Percentiles rank a stretch among this genome's conserved stretches.
These are phyloP conservation scores for Nannochloropsis salina DNA, from an alignment of 108 stramenopile genomes.

Conservation along the genomic window DNA sequence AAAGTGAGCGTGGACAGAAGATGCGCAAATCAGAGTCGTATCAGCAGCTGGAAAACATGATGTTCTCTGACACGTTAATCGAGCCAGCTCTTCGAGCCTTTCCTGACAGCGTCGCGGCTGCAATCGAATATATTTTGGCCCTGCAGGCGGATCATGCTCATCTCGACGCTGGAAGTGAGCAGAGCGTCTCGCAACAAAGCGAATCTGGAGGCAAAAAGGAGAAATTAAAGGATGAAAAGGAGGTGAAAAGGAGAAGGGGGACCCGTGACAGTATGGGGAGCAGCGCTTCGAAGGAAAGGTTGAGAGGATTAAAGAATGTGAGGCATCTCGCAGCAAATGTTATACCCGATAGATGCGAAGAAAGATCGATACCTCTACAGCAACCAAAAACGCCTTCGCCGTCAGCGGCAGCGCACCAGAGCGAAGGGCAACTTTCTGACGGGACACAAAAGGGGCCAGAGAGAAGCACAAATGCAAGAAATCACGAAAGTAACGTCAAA, in stretches of 20 bases:
- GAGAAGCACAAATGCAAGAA: no score
- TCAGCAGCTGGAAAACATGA: constrained; percentile 10
- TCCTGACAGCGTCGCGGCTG: not conserved
- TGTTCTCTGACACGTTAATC: not conserved
- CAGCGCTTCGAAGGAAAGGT: not conserved
- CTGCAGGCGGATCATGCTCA: not conserved
- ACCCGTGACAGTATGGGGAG: not conserved
- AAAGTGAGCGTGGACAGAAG: not conserved
- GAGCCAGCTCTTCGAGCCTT: not conserved
- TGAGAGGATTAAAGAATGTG: not conserved
- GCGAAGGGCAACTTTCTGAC: no score
- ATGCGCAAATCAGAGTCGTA: constrained; percentile 3
- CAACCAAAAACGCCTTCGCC: no score
- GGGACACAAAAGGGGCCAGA: no score
- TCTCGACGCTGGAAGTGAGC: not conserved
- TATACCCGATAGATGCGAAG: not conserved
- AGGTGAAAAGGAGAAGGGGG: not conserved
- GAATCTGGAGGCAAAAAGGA: not conserved
- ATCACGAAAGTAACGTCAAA: no score
- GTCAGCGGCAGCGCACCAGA: no score
- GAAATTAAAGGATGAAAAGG: not conserved
- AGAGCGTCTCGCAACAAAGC: not conserved
- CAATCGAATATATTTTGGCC: not conserved
- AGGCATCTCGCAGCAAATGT: no score
- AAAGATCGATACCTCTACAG: not conserved